Conservation (phyloP, 257 asterid species). For the Nicotiana tabacum region DNA sequence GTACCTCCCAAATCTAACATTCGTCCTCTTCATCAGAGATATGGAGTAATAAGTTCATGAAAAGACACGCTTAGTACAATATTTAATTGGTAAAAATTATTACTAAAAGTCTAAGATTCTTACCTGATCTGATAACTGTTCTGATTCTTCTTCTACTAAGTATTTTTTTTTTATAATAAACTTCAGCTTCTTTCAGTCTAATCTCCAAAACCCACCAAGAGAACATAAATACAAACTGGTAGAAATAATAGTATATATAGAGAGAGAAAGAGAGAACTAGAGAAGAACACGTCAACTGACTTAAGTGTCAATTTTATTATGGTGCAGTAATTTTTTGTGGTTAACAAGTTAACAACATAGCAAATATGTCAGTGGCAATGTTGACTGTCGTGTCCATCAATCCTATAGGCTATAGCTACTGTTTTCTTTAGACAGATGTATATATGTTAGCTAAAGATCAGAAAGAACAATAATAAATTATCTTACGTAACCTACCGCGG, state of each 20-base stretch:
- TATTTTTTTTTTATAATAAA: background rate
- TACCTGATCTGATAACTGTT: background rate
- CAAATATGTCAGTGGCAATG: background rate
- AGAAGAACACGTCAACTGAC: background rate
- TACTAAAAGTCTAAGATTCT: background rate
- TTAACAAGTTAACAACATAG: background rate
- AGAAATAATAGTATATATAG: background rate
- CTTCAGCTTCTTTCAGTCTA: background rate
- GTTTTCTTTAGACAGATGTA: background rate
- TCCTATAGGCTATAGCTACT: background rate
- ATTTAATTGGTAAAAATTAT: background rate
- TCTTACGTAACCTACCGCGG: no score
- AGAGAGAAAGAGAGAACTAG: background rate
- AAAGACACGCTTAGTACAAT: constrained; percentile 24
- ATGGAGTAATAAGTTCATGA: constrained; percentile 5
- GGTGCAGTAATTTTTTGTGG: background rate
- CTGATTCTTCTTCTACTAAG: background rate
- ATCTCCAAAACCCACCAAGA: background rate
- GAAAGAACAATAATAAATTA: no score
- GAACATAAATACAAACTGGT: background rate
- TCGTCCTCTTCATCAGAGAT: constrained; percentile 19
- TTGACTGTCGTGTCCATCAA: constrained; percentile 1
- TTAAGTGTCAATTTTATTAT: background rate
- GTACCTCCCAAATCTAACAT: constrained; percentile 24
- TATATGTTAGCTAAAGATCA: background rate